Base-by-base conservation (phyloP, 1,139 yeast genomes). In the Taphrina deformans region DNA sequence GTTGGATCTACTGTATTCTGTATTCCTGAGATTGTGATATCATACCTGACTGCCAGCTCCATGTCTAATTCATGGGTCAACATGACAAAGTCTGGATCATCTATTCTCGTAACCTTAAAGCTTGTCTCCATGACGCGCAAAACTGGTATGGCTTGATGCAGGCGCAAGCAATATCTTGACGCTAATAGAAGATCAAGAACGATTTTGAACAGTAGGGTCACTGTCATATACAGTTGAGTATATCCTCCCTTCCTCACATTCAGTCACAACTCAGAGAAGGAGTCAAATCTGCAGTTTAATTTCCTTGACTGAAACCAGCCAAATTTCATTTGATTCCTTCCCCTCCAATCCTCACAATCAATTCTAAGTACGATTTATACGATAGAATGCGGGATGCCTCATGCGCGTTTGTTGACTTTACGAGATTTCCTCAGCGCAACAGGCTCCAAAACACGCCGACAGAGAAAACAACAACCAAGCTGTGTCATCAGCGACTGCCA, bases 361-460 rank as follows among this genome's bases (percentile, higher is more conserved):
- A 6, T 6, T 29, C 33, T 10, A 29, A 29, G 33, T 29, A 29
- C 33, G 33, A 29, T 10, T 6, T 6, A 29, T 29, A 29, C 33
- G 33, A 29, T 6, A 29, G 33, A 29, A 29, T 10, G 33, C 33
- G 33, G 33, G 10, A 29, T 6, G 33, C 33, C 10, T 29, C 33
- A n/a, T n/a, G 41, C 41, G 41, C 41, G 41, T 38, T 38, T 38
- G 41, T 38, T 38, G 41, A 38, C 41, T n/a, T 38, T 38, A 29
- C 33, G 33, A 29, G 33, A 29, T 29, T 29, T 29, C 33, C 10
- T 6, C 9, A 29, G 33, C 33, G 33, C 33, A 6, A 6, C 33
- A 29, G 33, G 10, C 33, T 29, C 33, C 33, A 29, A 29, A 29
- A 6, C 6, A 6, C 33, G 10, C 33, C 45, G n/a, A n/a, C 12